Conservation (phyloP, 2,329 filamentous ascomycete species). For the Davidsoniella neocaledoniae region DNA sequence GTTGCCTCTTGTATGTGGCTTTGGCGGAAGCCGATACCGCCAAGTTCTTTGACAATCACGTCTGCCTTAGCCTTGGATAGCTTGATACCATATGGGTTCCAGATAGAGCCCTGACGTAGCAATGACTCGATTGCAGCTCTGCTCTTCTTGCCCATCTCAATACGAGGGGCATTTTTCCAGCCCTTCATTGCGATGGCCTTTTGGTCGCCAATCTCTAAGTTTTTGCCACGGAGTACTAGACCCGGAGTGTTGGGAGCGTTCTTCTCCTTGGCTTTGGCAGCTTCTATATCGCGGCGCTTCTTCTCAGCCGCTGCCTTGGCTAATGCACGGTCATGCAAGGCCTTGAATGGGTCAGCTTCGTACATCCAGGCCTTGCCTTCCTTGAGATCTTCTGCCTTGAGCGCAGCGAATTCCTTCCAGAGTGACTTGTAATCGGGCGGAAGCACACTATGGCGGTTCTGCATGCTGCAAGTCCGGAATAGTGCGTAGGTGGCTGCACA, state of each 20-base stretch:
- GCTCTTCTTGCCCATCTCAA: constrained; percentile 79
- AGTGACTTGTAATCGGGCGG: constrained; percentile 77
- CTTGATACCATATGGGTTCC: constrained; percentile 66
- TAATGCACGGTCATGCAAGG: constrained; percentile 62
- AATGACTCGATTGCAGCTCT: constrained; percentile 64
- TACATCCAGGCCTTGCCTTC: constrained; percentile 78
- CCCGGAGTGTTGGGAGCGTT: constrained; percentile 18
- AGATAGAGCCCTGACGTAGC: constrained; percentile 60
- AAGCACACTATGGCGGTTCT: constrained; percentile 86
- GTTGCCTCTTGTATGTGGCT: constrained; percentile 83
- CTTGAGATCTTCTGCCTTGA: constrained; percentile 68
- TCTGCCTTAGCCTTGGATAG: constrained; percentile 42
- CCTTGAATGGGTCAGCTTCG: constrained; percentile 82
- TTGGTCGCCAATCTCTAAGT: constrained; percentile 22
- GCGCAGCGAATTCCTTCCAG: constrained; percentile 76
- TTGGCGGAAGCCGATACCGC: constrained; percentile 66
- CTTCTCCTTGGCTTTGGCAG: constrained; percentile 45
- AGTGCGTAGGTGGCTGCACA: constrained; percentile 84
- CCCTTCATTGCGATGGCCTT: constrained; percentile 39
- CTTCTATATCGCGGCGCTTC: constrained; percentile 56
- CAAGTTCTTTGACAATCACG: constrained; percentile 54
- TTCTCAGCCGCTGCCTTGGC: constrained; percentile 61
- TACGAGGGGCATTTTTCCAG: constrained; percentile 73
- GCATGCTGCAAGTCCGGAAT: constrained; percentile 85
- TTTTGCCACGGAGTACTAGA: constrained; percentile 15